A percentile compares a stretch with the other conserved stretches of the same genome.
These are phyloP conservation scores for Paramecium sexaurelia DNA, from an alignment of 73 alveolate species.

Conservation along the genomic window DNA sequence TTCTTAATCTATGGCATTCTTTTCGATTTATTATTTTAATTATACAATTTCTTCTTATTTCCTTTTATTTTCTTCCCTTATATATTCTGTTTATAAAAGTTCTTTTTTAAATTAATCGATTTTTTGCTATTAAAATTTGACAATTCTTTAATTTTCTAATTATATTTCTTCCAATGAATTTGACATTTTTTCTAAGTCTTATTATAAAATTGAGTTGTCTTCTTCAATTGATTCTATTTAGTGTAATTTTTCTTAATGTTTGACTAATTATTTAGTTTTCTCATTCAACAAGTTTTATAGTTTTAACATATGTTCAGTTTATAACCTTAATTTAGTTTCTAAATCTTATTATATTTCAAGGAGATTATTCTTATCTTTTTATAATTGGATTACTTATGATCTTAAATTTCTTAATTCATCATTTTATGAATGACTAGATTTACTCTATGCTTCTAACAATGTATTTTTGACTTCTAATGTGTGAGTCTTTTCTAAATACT, in stretches of 20 bases:
- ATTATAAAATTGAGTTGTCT: constrained; percentile 22
- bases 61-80: background rate
- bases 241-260: background rate
- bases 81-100: background rate
- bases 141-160: constrained; percentile 54
- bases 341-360: background rate
- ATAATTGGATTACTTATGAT: background rate
- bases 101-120: constrained; percentile 39
- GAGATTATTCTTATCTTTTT: background rate
- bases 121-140: constrained; percentile 6
- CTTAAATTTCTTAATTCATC: constrained; percentile 32
- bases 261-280: background rate
- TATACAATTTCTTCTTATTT: constrained; percentile 20
- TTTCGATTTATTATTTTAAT: background rate
- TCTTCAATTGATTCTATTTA: background rate
- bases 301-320: constrained; percentile 13
- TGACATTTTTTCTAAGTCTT: constrained; percentile 21
- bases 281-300: constrained; percentile 38
- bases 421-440: background rate
- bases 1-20: background rate
- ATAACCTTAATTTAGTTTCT: background rate
- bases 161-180: constrained; percentile 22
- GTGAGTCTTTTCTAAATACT: background rate
- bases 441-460: background rate
- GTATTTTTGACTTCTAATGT: background rate